Percentiles rank a stretch among this genome's conserved stretches.
These are phyloP conservation scores for Phytophthora pinifolia DNA, from an alignment of 352 stramenopile species.

Conservation along the genomic window DNA sequence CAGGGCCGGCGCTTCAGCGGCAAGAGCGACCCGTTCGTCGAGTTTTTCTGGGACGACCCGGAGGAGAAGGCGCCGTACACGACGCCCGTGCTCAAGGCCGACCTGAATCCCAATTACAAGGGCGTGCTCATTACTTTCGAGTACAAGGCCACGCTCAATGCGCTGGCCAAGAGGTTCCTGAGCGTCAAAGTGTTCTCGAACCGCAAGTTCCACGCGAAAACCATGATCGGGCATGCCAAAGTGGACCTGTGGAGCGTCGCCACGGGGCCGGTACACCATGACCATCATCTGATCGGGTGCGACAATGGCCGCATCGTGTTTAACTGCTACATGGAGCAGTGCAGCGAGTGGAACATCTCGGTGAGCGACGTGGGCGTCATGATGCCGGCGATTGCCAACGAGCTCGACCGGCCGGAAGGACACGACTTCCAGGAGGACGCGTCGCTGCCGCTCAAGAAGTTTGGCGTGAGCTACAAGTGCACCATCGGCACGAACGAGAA, in stretches of 20 bases:
- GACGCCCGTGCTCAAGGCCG: slow-evolving; percentile 82
- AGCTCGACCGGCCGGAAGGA: slow-evolving; percentile 85
- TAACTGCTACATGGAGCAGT: slow-evolving; percentile 92
- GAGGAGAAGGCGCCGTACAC: slow-evolving; percentile 69
- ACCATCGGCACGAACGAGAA: slow-evolving; percentile 86
- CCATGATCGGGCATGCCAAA: slow-evolving; percentile 70
- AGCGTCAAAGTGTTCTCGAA: slow-evolving; percentile 86
- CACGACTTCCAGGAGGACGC: slow-evolving; percentile 91
- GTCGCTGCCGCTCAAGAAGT: slow-evolving; percentile 86
- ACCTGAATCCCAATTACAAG: slow-evolving; percentile 90
- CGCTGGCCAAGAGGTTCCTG: slow-evolving; percentile 57
- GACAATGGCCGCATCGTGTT: slow-evolving; percentile 89
- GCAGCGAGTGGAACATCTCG: slow-evolving; percentile 88
- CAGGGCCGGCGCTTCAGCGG: slow-evolving; percentile 76
- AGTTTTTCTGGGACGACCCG: slow-evolving; percentile 86
- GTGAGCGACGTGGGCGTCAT: slow-evolving; percentile 88
- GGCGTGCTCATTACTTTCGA: slow-evolving; percentile 85
- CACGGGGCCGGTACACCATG: slow-evolving; percentile 85
- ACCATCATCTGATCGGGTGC: slow-evolving; percentile 84
- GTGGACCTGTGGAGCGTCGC: slow-evolving; percentile 85
- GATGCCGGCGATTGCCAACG: slow-evolving; percentile 88
- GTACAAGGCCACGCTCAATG: slow-evolving; percentile 70
- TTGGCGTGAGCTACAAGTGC: slow-evolving; percentile 90
- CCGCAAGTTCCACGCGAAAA: slow-evolving; percentile 75
- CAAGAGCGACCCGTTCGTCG: slow-evolving; percentile 87